Evolutionary conservation across 345 rosid genomes (phyloP).

Genomic region (Heritiera littoralis): DNA sequence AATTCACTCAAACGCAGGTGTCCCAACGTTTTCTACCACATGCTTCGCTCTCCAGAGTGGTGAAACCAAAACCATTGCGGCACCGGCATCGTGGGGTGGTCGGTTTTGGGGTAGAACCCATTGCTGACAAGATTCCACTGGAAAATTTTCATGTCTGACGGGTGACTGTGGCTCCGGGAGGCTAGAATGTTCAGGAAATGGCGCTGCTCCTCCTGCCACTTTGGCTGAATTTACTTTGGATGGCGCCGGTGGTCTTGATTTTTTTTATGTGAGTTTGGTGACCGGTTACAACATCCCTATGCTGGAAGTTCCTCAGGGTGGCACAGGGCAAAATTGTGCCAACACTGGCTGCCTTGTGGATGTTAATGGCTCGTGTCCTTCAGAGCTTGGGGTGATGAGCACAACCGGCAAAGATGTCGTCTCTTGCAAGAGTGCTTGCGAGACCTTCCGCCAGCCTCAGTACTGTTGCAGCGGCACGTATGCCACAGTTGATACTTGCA

Average conservation of each 20-base stretch:
- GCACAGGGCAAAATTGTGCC: slow-evolving; percentile 65
- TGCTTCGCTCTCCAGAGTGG: slow-evolving; percentile 77
- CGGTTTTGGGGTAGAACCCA: slow-evolving; percentile 87
- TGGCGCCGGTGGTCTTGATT: slow-evolving; percentile 74
- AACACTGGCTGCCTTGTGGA: slow-evolving; percentile 78
- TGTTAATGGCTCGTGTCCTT: slow-evolving; percentile 71
- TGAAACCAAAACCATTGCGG: slow-evolving; percentile 50
- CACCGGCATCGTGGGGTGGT: slow-evolving; percentile 91
- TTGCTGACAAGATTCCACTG: slow-evolving; percentile 64
- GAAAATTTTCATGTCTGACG: slow-evolving; percentile 70
- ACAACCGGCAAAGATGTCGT: slow-evolving; percentile 39
- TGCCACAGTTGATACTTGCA: slow-evolving; percentile 68
- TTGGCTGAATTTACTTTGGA: slow-evolving; percentile 81
- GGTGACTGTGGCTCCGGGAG: slow-evolving; percentile 84
- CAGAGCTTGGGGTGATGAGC: slow-evolving; percentile 68
- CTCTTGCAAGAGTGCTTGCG: slow-evolving; percentile 94
- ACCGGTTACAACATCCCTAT: slow-evolving; percentile 95
- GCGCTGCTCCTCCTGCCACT: slow-evolving; percentile 83
- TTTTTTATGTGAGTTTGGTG: slow-evolving; percentile 83
- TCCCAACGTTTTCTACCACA: slow-evolving; percentile 64
- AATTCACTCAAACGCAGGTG: slow-evolving; percentile 70
- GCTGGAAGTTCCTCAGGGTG: slow-evolving; percentile 79
- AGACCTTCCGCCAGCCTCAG: slow-evolving; percentile 70
- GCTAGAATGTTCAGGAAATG: slow-evolving; percentile 72
- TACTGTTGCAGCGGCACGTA: slow-evolving; percentile 85